Evolutionary conservation across 73 alveolate species (phyloP).

Genomic region (Blepharisma japonicum): DNA sequence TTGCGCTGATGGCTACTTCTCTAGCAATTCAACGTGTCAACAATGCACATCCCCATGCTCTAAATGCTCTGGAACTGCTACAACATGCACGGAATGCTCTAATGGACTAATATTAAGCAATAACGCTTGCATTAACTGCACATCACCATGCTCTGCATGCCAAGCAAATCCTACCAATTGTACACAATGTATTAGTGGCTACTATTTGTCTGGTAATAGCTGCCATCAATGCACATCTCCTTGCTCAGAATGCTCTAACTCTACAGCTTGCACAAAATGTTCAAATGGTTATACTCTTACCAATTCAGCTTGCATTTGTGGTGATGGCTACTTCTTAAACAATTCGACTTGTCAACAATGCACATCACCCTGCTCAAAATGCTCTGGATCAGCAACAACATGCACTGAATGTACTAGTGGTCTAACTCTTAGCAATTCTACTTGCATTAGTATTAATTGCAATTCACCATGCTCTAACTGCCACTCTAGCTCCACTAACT

Average conservation of each 20-base stretch:
- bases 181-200: not conserved
- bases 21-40: not conserved
- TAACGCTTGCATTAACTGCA: not conserved
- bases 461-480: too few species aligned
- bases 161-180: not conserved
- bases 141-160: constrained; percentile 9
- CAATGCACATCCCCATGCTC: not conserved
- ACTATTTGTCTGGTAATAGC: not conserved
- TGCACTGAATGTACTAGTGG: constrained; percentile 4
- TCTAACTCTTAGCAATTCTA: not conserved
- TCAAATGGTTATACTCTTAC: constrained; percentile 3
- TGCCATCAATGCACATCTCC: not conserved
- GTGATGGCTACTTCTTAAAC: not conserved
- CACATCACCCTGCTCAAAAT: not conserved
- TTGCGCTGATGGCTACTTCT: not conserved
- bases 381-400: not conserved
- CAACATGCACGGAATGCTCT: not conserved
- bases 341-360: not conserved
- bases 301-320: not conserved
- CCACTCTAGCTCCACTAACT: not conserved
- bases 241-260: not conserved
- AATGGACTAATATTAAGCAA: not conserved
- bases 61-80: not conserved
- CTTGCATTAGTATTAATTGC: not conserved
- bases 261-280: not conserved